Base-by-base conservation (phyloP, 2,329 filamentous ascomycete species). In the Ophiocordyceps australis region DNA sequence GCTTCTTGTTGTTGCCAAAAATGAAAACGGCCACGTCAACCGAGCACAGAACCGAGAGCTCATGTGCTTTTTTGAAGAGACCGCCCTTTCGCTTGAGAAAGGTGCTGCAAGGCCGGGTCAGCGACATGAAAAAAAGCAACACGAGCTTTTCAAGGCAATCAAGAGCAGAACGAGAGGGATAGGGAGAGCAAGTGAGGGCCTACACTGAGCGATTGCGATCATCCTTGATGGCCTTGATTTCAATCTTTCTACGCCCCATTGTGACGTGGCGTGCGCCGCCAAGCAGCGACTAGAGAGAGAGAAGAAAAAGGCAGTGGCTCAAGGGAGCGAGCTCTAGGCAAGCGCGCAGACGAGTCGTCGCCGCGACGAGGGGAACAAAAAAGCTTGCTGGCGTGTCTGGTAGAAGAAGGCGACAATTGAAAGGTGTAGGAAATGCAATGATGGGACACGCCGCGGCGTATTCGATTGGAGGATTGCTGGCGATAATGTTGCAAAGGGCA, bases 201-300 rank as follows among this genome's bases (percentile, higher is more conserved):
- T 82, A 94, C 85, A 94, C 85, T 44, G 85, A 93, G 50, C 85
- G 82, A 50, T 94, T 94, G 45, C 85, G 74, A 55, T 94, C 85
- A 72, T 94, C 85, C 57, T 93, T 94, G 65, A 95, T 95, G 41
- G 86, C 82, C 59, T 94, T 94, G 65, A 98, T 95, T 62, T 95
- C 89, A 50, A 98, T 98, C 72, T 98, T 98, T 67, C 89, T 74
- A 54, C 89, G 76, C 52, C 89, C 89, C 89, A 98, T 98, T 27
- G 24, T 46, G 22, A 17, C 14, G n/a, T 23, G 14, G 12, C 15
- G 14, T 20, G 20, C 17, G 5, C 26, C 17, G 14, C 11, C 14
- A 22, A 14, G 11, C n/a, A n/a, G 11, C 15, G 26, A 14, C 14
- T 28, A 9, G 12, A n/a, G n/a, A n/a, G n/a, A n/a, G n/a, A 12